Conservation (phyloP, 345 rosid genomes). For the Moringa oleifera region DNA sequence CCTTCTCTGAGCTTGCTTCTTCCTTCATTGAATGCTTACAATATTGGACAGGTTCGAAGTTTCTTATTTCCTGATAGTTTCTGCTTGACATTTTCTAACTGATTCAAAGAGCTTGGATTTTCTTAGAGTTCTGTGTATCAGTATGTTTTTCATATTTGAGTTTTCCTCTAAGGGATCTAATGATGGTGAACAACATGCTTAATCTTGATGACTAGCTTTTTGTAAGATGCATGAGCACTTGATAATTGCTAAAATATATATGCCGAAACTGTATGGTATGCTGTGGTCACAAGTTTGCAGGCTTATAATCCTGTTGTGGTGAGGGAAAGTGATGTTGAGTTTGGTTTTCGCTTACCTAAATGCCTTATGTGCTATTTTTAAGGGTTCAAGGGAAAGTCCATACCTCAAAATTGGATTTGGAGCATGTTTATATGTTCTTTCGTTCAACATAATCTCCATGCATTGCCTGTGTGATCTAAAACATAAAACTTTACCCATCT, state of each 20-base stretch:
- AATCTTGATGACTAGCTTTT: not conserved
- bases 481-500: not conserved
- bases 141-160: not conserved
- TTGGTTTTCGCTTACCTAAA: not conserved
- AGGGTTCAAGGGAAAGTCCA: no score
- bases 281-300: not conserved
- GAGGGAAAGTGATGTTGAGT: not conserved
- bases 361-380: not conserved
- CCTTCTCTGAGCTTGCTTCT: slow-evolving; percentile 94
- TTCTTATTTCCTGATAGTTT: not conserved
- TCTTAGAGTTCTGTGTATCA: not conserved
- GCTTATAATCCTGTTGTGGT: not conserved
- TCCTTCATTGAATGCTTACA: slow-evolving; percentile 70
- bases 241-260: no score
- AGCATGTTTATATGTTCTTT: no score
- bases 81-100: not conserved
- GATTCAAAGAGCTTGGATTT: not conserved
- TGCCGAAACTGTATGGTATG: no score
- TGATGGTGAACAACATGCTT: not conserved
- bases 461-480: slow-evolving; percentile 3
- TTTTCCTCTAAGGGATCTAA: not conserved
- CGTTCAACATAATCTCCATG: no score
- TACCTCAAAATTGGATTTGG: no score
- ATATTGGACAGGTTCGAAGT: slow-evolving; percentile 67
- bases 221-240: no score